phyloP scores from a whole-genome alignment of 371 early-diverging fungal species.

The Thermomucor indicae-seudaticae region DNA sequence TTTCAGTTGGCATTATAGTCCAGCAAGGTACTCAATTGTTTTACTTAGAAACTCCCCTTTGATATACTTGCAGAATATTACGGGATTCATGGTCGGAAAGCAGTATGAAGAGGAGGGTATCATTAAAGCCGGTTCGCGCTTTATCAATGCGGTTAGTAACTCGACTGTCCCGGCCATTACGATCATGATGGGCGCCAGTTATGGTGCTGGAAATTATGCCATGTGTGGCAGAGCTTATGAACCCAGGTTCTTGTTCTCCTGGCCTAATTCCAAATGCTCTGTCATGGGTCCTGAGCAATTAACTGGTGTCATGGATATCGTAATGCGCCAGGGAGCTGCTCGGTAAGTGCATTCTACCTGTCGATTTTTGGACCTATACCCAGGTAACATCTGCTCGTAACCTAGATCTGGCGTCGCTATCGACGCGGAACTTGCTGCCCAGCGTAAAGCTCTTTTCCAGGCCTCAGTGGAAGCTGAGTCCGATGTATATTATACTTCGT shows the following conservation, averaged over 20 bases:
- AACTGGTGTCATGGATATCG: conserved; percentile 68
- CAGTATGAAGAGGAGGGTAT: conserved; percentile 75
- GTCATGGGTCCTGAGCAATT: conserved; percentile 80
- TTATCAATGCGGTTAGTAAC: conserved; percentile 77
- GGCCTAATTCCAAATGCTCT: conserved; percentile 74
- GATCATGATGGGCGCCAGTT: conserved; percentile 73
- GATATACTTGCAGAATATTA: conserved; percentile 65
- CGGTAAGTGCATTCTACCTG: conserved; percentile 51
- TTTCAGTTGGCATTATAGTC: not conserved
- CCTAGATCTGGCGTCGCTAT: conserved; percentile 47
- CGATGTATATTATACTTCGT: conserved; percentile 70
- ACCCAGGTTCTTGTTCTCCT: conserved; percentile 72
- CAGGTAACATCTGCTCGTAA: not conserved
- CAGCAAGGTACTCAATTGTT: not conserved
- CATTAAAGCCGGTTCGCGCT: conserved; percentile 72
- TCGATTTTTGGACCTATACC: not conserved
- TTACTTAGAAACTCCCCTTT: conserved; percentile 54
- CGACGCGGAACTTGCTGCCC: conserved; percentile 57
- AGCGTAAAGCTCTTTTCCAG: conserved; percentile 58
- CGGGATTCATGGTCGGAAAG: conserved; percentile 67
- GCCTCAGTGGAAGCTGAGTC: conserved; percentile 65
- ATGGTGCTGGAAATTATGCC: conserved; percentile 82
- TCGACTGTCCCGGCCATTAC: conserved; percentile 71
- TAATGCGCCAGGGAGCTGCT: conserved; percentile 64
- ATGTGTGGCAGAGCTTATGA: conserved; percentile 76